A percentile compares a stretch with the other conserved stretches of the same genome.
phyloP scores from a whole-genome alignment of 345 rosid genomes.

The Theobroma cacao region DNA sequence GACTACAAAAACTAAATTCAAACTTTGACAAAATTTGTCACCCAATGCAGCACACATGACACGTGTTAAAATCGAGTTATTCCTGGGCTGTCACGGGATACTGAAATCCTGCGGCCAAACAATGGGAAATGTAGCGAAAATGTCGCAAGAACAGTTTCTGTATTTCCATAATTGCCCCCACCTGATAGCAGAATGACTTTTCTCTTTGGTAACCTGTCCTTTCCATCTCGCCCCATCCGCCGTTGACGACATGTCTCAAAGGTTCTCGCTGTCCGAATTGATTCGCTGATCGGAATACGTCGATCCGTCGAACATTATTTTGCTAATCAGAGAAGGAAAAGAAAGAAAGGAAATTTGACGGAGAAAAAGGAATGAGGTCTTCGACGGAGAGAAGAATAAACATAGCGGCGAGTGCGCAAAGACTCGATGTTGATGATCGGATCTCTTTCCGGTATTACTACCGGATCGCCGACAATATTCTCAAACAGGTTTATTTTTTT shows the following conservation, averaged over 20 bases:
- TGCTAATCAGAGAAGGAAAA: conserved; percentile 16
- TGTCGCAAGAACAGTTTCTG: neutral
- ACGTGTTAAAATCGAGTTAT: neutral
- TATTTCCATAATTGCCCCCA: conserved; percentile 1
- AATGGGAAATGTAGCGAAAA: neutral
- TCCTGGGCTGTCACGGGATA: neutral
- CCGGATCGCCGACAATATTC: conserved; percentile 90
- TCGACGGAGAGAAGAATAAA: conserved; percentile 53
- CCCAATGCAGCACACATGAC: no score
- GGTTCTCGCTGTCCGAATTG: neutral
- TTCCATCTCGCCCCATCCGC: conserved; percentile 25
- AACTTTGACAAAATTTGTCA: no score
- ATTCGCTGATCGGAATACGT: neutral
- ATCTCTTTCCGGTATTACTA: conserved; percentile 74
- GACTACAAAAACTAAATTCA: no score
- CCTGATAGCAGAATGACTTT: conserved; percentile 20
- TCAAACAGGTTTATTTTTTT: conserved; percentile 61
- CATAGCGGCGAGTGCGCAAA: conserved; percentile 69
- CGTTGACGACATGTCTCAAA: conserved; percentile 29
- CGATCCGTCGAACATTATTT: conserved; percentile 22
- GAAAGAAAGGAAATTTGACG: conserved; percentile 3
- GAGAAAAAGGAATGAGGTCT: conserved; percentile 48
- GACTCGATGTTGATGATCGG: conserved; percentile 76
- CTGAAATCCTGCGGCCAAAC: neutral
- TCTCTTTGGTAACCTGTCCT: conserved; percentile 1